Percentiles rank a stretch among this genome's conserved stretches.
Conservation (phyloP, 805 yeast genomes). For the Peterozyma toletana region DNA sequence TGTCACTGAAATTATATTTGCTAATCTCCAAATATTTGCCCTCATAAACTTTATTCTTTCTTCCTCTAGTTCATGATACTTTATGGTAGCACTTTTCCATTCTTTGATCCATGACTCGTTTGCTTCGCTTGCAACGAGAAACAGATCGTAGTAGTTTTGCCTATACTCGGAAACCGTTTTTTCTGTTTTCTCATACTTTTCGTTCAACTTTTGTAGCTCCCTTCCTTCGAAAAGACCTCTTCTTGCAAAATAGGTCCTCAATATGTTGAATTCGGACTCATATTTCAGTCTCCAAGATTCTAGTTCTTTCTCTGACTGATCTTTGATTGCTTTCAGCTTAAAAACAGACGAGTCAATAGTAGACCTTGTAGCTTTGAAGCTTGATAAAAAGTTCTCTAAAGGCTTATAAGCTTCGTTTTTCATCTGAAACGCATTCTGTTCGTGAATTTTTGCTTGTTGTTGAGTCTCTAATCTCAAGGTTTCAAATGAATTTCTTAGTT, state of each 20-base stretch:
- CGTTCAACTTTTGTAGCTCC: slow-evolving; percentile 56
- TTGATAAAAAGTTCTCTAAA: slow-evolving; percentile 41
- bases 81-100: slow-evolving; percentile 60
- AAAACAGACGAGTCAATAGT: slow-evolving; percentile 51
- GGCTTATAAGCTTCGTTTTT: slow-evolving; percentile 44
- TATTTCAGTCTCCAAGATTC: slow-evolving; percentile 37
- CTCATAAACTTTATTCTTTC: slow-evolving; percentile 67
- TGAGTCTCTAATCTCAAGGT: slow-evolving; percentile 50
- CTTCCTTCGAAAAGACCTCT: slow-evolving; percentile 66
- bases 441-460: slow-evolving; percentile 50
- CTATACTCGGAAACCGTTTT: slow-evolving; percentile 32
- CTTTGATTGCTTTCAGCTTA: slow-evolving; percentile 44
- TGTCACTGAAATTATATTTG: slow-evolving; percentile 64
- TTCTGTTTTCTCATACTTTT: slow-evolving; percentile 44
- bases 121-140: slow-evolving; percentile 45
- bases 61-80: slow-evolving; percentile 61
- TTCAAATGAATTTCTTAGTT: slow-evolving; percentile 53
- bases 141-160: slow-evolving; percentile 50
- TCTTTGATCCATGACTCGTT: slow-evolving; percentile 62
- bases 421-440: slow-evolving; percentile 42
- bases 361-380: slow-evolving; percentile 45
- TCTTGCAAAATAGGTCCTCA: slow-evolving; percentile 54
- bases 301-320: slow-evolving; percentile 26
- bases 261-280: slow-evolving; percentile 48
- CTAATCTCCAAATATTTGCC: slow-evolving; percentile 68